These are phyloP conservation scores for Flaveria bidentis DNA, from an alignment of 129 eudicot species.

Conservation along the genomic window DNA sequence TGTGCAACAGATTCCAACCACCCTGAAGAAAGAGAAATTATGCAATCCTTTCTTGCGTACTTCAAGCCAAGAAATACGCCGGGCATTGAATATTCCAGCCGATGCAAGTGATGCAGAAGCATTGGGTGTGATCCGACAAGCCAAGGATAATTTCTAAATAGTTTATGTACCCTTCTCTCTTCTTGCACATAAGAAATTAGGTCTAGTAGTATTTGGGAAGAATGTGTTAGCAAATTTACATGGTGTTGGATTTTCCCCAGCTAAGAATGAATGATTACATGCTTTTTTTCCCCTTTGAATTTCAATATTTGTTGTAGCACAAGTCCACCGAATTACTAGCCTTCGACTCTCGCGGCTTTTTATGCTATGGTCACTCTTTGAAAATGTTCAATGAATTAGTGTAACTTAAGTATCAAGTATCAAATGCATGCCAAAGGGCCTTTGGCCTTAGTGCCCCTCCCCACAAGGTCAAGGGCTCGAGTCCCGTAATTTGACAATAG, in stretches of 20 bases:
- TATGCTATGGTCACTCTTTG: background rate
- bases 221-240: slow-evolving; percentile 5
- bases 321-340: background rate
- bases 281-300: background rate
- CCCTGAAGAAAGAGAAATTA: slow-evolving; percentile 65
- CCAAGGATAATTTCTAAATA: slow-evolving; percentile 75
- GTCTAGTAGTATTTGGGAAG: slow-evolving; percentile 13
- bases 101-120: slow-evolving; percentile 74
- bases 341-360: background rate
- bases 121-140: slow-evolving; percentile 74
- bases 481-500: too few species aligned
- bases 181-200: slow-evolving; percentile 38
- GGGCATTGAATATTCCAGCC: slow-evolving; percentile 52
- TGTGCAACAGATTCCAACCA: slow-evolving; percentile 74
- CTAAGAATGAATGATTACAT: slow-evolving; percentile 23
- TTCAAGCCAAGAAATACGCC: slow-evolving; percentile 73
- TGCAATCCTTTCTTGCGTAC: slow-evolving; percentile 93
- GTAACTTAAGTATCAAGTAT: background rate
- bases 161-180: slow-evolving; percentile 17
- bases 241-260: slow-evolving; percentile 23
- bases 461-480: too few species aligned
- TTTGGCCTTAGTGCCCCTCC: too few species aligned
- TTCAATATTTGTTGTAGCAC: background rate
- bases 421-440: too few species aligned
- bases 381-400: background rate